phyloP scores from a whole-genome alignment of 768 basidiomycete species.

The Suillus variegatus region DNA sequence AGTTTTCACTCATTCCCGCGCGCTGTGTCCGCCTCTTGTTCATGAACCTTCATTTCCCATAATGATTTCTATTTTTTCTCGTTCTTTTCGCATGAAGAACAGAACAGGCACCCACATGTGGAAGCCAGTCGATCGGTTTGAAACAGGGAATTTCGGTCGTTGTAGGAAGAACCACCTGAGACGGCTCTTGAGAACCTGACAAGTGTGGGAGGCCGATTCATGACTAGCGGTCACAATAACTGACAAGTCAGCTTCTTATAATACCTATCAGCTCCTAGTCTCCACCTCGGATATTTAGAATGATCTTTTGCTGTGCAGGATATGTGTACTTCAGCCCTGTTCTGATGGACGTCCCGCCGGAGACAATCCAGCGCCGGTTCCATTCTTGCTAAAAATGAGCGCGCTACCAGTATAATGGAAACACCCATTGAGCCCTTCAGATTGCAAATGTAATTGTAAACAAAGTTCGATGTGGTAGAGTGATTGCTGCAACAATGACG shows the following conservation, averaged over 20 bases:
- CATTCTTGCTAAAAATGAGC: slow-evolving; percentile 7
- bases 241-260: neutral
- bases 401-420: slow-evolving; percentile 14
- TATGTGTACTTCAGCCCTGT: slow-evolving; percentile 4
- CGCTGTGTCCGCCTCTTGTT: neutral
- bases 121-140: neutral
- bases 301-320: slow-evolving; percentile 16
- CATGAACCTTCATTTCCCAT: neutral
- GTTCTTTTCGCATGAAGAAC: neutral
- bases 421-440: slow-evolving; percentile 32
- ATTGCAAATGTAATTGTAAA: slow-evolving; percentile 35
- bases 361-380: slow-evolving; percentile 12
- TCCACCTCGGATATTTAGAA: neutral
- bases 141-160: slow-evolving; percentile 2
- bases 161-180: slow-evolving; percentile 2
- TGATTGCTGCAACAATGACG: slow-evolving; percentile 49
- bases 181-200: neutral
- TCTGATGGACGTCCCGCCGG: slow-evolving; percentile 16
- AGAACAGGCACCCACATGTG: slow-evolving; percentile 1
- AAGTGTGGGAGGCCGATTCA: slow-evolving; percentile 7
- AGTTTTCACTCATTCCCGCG: neutral
- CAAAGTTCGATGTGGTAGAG: slow-evolving; percentile 40
- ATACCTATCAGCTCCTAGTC: slow-evolving; percentile 2
- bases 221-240: neutral
- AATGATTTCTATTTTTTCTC: neutral